Percentiles rank a stretch among this genome's conserved stretches.
These are phyloP conservation scores for Daldinia sp. DNA, from an alignment of 2,329 filamentous ascomycete genomes.

Conservation along the genomic window DNA sequence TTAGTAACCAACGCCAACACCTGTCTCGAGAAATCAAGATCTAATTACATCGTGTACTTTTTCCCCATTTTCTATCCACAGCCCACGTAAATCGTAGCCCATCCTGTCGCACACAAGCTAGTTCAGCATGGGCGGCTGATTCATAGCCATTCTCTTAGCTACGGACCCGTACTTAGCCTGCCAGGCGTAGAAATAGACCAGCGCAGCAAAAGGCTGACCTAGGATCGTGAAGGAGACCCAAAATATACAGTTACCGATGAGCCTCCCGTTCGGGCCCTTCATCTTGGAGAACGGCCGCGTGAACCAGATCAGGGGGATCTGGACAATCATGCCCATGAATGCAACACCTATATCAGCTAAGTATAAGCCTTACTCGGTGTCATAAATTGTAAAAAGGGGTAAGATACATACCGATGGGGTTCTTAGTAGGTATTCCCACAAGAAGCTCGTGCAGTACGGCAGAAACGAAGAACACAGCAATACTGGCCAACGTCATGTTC, in stretches of 20 bases:
- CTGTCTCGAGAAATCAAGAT: not conserved
- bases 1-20: not conserved
- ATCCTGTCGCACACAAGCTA: not conserved
- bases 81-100: not conserved
- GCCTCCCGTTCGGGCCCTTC: slow-evolving; percentile 75
- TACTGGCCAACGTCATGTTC: slow-evolving; percentile 73
- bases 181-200: slow-evolving; percentile 98
- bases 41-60: not conserved
- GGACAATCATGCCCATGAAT: slow-evolving; percentile 91
- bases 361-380: not conserved
- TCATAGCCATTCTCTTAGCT: slow-evolving; percentile 52
- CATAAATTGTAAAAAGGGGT: not conserved
- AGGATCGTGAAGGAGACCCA: slow-evolving; percentile 97
- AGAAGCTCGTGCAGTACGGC: slow-evolving; percentile 90
- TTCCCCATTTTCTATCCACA: not conserved
- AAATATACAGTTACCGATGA: slow-evolving; percentile 92
- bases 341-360: slow-evolving; percentile 72
- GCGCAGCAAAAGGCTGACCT: slow-evolving; percentile 88
- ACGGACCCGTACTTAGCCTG: slow-evolving; percentile 95
- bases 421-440: slow-evolving; percentile 94
- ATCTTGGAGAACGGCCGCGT: slow-evolving; percentile 83
- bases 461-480: slow-evolving; percentile 86
- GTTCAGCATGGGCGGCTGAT: not conserved
- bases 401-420: slow-evolving; percentile 74
- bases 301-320: slow-evolving; percentile 84